Conservation (phyloP, 495 filamentous ascomycete species). For the Durotheca rogersii region DNA sequence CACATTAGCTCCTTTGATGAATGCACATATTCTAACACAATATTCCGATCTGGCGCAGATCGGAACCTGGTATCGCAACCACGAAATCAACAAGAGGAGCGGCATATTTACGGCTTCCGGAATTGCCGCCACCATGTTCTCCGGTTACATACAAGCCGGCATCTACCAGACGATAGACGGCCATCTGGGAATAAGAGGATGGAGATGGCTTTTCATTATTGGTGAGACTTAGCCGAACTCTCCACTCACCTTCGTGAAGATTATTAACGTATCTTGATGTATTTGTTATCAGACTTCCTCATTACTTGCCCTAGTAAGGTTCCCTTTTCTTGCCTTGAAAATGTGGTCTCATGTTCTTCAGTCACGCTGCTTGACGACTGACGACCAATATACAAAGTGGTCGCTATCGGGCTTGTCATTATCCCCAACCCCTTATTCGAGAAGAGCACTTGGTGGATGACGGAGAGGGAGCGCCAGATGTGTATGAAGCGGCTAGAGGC, state of each 20-base stretch:
- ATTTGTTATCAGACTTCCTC: slow-evolving; percentile 19
- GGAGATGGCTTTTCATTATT: slow-evolving; percentile 38
- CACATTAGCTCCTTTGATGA: too few relatives aligned
- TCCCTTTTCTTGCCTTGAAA: too few relatives aligned
- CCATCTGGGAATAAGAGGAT: slow-evolving; percentile 27
- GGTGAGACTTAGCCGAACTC: slow-evolving; percentile 11
- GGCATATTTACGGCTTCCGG: slow-evolving; percentile 34
- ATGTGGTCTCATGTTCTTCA: too few relatives aligned
- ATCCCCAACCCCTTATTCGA: slow-evolving; percentile 32
- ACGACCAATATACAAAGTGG: too few relatives aligned
- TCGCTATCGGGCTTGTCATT: slow-evolving; percentile 29
- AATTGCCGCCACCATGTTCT: slow-evolving; percentile 34
- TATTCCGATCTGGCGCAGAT: slow-evolving; percentile 7
- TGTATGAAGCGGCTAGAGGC: slow-evolving; percentile 33
- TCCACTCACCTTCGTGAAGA: background rate
- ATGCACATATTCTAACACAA: background rate
- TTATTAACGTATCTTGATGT: background rate
- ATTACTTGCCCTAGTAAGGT: slow-evolving; percentile 36
- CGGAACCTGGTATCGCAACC: slow-evolving; percentile 43
- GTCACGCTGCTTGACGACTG: too few relatives aligned
- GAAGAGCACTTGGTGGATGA: slow-evolving; percentile 27
- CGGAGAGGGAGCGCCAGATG: slow-evolving; percentile 32
- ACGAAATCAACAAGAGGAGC: slow-evolving; percentile 39
- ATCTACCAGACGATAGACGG: slow-evolving; percentile 34
- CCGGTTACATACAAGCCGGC: slow-evolving; percentile 35